Conservation (phyloP, 2,329 filamentous ascomycete species). For the Colletotrichum salicis region DNA sequence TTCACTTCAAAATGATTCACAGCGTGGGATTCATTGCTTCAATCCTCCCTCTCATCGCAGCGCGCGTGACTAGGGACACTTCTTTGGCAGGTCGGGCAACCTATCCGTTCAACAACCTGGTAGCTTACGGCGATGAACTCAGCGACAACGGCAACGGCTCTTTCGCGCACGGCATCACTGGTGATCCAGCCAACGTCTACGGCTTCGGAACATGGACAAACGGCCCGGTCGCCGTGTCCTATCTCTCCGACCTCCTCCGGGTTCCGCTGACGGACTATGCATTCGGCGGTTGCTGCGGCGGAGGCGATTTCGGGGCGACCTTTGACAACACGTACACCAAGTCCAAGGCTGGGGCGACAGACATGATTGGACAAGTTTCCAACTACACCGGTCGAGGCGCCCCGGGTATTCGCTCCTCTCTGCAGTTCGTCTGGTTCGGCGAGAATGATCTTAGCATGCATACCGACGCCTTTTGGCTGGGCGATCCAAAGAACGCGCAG, state of each 20-base stretch:
- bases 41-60: not conserved
- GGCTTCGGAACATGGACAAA: conserved; percentile 20
- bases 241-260: conserved; percentile 15
- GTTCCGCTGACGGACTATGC: not conserved
- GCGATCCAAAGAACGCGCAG: conserved; percentile 8
- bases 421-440: not conserved
- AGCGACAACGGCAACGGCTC: not conserved
- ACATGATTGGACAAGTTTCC: not conserved
- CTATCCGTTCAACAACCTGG: not conserved
- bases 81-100: not conserved
- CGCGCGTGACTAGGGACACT: not conserved
- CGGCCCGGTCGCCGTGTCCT: conserved; percentile 16
- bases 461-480: conserved; percentile 14
- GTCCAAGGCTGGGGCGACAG: conserved; percentile 9
- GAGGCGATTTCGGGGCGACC: conserved; percentile 15
- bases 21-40: not conserved
- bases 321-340: conserved; percentile 20
- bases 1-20: not conserved
- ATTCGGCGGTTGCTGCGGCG: conserved; percentile 11
- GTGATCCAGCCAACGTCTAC: conserved; percentile 14
- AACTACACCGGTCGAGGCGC: not conserved
- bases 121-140: not conserved
- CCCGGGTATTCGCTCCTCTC: not conserved
- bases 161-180: not conserved
- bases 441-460: conserved; percentile 15